These are phyloP conservation scores for Yamadazyma buinensis DNA, from an alignment of 1,139 yeast species.

Conservation along the genomic window DNA sequence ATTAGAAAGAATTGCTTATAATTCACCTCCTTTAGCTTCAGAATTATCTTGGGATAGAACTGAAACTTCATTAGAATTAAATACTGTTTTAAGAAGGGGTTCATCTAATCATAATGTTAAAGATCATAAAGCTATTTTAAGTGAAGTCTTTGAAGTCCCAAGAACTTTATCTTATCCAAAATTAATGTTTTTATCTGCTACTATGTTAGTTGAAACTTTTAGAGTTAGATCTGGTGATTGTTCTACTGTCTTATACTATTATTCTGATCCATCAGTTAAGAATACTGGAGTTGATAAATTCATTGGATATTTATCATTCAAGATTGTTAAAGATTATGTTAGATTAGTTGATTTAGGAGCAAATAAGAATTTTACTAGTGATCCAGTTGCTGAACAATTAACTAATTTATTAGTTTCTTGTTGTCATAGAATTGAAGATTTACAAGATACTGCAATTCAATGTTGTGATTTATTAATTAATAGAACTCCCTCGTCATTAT, in stretches of 20 bases:
- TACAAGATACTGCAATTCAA: constrained; percentile 79
- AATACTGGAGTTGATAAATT: constrained; percentile 70
- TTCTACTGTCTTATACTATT: constrained; percentile 67
- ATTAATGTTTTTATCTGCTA: constrained; percentile 83
- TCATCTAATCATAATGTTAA: constrained; percentile 80
- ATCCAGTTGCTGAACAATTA: constrained; percentile 65
- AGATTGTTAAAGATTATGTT: constrained; percentile 58
- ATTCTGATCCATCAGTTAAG: constrained; percentile 80
- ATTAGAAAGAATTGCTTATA: constrained; percentile 73
- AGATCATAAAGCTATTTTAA: constrained; percentile 63
- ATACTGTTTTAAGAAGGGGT: constrained; percentile 86
- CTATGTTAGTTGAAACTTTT: constrained; percentile 72
- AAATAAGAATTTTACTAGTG: constrained; percentile 50
- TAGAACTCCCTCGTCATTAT: constrained; percentile 75
- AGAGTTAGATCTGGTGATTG: constrained; percentile 82
- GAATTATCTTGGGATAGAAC: constrained; percentile 82
- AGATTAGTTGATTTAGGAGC: constrained; percentile 43
- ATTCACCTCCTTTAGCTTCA: constrained; percentile 89
- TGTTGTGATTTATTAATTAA: constrained; percentile 70
- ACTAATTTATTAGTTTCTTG: constrained; percentile 65
- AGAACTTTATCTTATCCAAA: constrained; percentile 70
- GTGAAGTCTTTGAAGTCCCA: constrained; percentile 47
- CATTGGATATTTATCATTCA: constrained; percentile 62
- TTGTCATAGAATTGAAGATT: constrained; percentile 71
- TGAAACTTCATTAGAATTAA: constrained; percentile 88